Conservation (phyloP, 352 stramenopile genomes). For the Halophytophthora batemanensis region DNA sequence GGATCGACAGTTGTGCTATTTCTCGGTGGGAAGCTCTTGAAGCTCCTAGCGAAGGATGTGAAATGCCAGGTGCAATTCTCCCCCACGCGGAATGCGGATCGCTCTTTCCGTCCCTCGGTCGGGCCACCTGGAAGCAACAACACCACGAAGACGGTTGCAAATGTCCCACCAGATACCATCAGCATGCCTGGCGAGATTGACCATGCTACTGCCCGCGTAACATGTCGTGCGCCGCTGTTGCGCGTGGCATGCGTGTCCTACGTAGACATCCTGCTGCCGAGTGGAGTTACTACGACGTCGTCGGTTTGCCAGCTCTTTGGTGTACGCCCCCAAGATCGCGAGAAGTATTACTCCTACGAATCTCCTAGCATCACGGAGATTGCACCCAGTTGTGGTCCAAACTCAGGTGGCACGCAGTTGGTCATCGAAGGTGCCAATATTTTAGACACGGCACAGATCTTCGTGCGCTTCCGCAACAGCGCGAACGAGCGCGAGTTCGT, state of each 20-base stretch:
- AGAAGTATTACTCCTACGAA: slow-evolving; percentile 69
- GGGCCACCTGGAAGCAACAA: background rate
- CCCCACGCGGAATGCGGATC: slow-evolving; percentile 19
- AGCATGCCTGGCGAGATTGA: slow-evolving; percentile 51
- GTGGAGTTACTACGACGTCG: slow-evolving; percentile 5
- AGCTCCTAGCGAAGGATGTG: slow-evolving; percentile 43
- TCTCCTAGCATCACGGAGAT: slow-evolving; percentile 63
- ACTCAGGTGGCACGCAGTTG: slow-evolving; percentile 45
- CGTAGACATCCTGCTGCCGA: slow-evolving; percentile 48
- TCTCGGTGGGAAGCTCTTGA: slow-evolving; percentile 44
- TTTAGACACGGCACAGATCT: slow-evolving; percentile 73
- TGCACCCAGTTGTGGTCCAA: slow-evolving; percentile 53
- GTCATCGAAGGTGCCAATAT: slow-evolving; percentile 62
- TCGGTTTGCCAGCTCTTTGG: slow-evolving; percentile 24
- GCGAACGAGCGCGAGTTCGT: slow-evolving; percentile 62
- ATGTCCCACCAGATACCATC: slow-evolving; percentile 28
- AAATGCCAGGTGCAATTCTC: slow-evolving; percentile 65
- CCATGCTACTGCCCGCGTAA: slow-evolving; percentile 35
- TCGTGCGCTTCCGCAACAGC: slow-evolving; percentile 66
- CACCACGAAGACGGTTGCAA: slow-evolving; percentile 14
- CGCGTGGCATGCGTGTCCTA: slow-evolving; percentile 34
- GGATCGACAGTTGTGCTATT: slow-evolving; percentile 59
- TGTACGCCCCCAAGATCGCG: slow-evolving; percentile 37
- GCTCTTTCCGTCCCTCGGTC: background rate
- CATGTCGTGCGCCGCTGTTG: slow-evolving; percentile 53